phyloP scores from a whole-genome alignment of 768 basidiomycete genomes.

The Xerocomus potaroensis region DNA sequence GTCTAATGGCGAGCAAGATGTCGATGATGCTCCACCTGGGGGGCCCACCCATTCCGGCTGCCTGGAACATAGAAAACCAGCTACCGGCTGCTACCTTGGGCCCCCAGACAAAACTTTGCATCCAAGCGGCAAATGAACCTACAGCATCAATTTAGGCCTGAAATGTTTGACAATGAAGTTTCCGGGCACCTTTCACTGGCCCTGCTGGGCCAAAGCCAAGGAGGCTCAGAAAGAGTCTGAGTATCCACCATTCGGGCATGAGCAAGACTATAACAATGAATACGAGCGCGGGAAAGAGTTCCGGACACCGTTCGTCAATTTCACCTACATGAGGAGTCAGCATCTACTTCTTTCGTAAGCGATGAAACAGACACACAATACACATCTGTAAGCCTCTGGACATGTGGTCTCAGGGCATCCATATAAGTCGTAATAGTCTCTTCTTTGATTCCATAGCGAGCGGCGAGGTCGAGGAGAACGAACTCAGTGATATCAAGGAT shows the following conservation, averaged over 20 bases:
- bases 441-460: constrained; percentile 6
- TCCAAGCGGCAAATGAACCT: constrained; percentile 15
- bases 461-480: constrained; percentile 2
- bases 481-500: background rate
- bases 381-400: constrained; percentile 5
- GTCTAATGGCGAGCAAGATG: background rate
- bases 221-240: constrained; percentile 6
- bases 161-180: fast-evolving
- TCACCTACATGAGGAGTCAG: background rate
- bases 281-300: constrained; percentile 2
- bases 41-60: constrained; percentile 8
- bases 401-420: constrained; percentile 1
- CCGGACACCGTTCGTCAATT: constrained; percentile 10
- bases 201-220: constrained; percentile 17
- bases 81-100: background rate
- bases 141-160: background rate
- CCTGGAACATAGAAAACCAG: constrained; percentile 17
- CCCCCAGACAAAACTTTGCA: constrained; percentile 7
- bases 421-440: constrained; percentile 2
- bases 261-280: constrained; percentile 5
- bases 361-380: constrained; percentile 3
- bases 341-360: background rate
- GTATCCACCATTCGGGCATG: constrained; percentile 14
- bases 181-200: constrained; percentile 10
- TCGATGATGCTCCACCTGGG: constrained; percentile 5